Base-by-base conservation (phyloP, 345 rosid genomes). In the Atalantia buxifolia region DNA sequence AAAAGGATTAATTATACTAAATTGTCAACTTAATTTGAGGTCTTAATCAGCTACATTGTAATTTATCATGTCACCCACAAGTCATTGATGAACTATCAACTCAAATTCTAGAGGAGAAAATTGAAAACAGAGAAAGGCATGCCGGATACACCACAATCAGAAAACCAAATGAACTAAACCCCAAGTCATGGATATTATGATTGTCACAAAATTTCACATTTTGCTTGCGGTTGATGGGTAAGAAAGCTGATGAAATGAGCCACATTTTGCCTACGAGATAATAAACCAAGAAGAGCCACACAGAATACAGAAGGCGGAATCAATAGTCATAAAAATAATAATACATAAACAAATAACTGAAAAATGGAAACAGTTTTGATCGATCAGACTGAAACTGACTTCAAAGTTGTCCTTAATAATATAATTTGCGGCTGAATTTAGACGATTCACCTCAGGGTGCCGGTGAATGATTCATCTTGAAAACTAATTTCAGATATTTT, bases 181-280 rank as follows among this genome's bases (percentile, higher is more conserved):
- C 40, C 76, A 56, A 71, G 78, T 77, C 78, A 81, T 72, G 68
- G 69, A 69, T n/a, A 66, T 27, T 75, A 62, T 71, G 80, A 85
- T 57, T 10, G 75, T 76, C 83, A 80, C 77, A 56, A 76, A 76
- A 76, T 67, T 78, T 68, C 75, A 76, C 76, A 79, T 73, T 82
- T 76, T 72, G 22, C 21, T 27, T 73, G 24, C 22, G 16, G 56
- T 66, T 63, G 55, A 69, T 61, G 59, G 45, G 68, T 40, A 75
- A 66, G 60, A 68, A 77, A 77, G 69, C 56, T 48, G 64, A 59
- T 50, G 53, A 76, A 16, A 5, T 53, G 63, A 83, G 80, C 84
- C 78, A 71, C 85, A 85, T 79, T 88, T 81, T 72, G 36, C 40
- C 70, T 50, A 74, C 66, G 75, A 75, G 62, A 71, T 5, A 66